phyloP scores from a whole-genome alignment of 108 stramenopile genomes.

The Skeletonema potamos region DNA sequence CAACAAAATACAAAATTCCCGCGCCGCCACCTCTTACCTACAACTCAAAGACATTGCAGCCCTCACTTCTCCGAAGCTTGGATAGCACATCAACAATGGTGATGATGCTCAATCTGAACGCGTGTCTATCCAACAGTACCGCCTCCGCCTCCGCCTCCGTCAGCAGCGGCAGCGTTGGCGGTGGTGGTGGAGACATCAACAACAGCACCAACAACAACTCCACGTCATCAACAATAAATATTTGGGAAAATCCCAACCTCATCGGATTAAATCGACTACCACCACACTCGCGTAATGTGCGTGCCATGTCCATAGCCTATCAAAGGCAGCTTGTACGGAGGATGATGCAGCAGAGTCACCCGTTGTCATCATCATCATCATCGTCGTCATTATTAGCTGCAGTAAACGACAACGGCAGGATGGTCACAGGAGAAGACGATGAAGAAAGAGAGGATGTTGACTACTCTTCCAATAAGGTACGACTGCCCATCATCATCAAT shows the following conservation, averaged over 20 bases:
- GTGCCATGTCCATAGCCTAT: constrained; percentile 10
- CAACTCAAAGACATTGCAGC: no score
- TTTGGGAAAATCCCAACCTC: constrained; percentile 38
- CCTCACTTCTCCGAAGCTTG: no score
- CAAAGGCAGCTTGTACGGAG: background rate
- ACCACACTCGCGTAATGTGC: constrained; percentile 30
- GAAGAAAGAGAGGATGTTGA: background rate
- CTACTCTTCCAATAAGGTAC: no score
- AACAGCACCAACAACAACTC: background rate
- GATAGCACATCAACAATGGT: background rate
- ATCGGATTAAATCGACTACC: constrained; percentile 28
- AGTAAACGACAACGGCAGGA: no score
- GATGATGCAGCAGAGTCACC: no score
- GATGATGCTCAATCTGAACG: background rate
- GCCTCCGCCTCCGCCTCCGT: constrained; percentile 6
- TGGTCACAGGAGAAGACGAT: background rate
- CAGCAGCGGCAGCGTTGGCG: background rate
- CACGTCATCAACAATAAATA: background rate
- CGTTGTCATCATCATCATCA: no score
- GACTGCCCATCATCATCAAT: background rate
- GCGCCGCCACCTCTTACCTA: no score
- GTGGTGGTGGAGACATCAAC: background rate
- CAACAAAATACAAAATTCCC: no score
- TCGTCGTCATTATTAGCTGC: no score
- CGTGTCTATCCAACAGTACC: background rate